These are phyloP conservation scores for Pontederia paniculata DNA, from an alignment of 176 grass and related monocot genomes.

Conservation along the genomic window DNA sequence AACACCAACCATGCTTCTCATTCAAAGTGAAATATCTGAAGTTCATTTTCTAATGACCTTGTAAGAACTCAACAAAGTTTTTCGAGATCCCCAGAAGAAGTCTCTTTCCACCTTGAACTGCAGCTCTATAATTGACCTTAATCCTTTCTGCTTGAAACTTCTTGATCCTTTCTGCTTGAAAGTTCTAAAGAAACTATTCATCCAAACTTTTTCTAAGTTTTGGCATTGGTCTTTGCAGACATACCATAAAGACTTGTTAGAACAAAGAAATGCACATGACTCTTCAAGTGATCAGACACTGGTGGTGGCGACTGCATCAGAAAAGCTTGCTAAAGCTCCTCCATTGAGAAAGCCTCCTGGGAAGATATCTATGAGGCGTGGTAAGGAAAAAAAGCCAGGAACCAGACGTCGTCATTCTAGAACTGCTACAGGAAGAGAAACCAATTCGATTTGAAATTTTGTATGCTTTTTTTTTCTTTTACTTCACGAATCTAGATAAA, in stretches of 20 bases:
- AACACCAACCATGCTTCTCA: background rate
- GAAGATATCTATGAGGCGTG: conserved; percentile 22
- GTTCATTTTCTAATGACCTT: background rate
- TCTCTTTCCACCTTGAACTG: no score
- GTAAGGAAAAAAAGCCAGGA: conserved; percentile 50
- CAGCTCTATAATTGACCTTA: no score
- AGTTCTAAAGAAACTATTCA: background rate
- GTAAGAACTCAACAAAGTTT: background rate
- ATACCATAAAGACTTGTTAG: conserved; percentile 78
- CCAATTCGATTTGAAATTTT: conserved; percentile 34
- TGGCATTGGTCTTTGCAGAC: conserved; percentile 21
- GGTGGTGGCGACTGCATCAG: conserved; percentile 11
- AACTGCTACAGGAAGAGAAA: conserved; percentile 25
- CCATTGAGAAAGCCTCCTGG: conserved; percentile 35
- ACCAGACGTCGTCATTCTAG: conserved; percentile 39
- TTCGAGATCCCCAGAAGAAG: no score
- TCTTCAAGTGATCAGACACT: conserved; percentile 24
- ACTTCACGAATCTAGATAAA: background rate
- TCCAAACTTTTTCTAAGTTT: background rate
- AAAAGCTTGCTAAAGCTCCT: conserved; percentile 27
- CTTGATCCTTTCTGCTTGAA: no score
- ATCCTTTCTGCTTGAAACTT: no score
- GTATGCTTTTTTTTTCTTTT: background rate
- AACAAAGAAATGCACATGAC: conserved; percentile 34
- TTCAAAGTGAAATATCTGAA: background rate